phyloP scores from a whole-genome alignment of 768 basidiomycete genomes.

The Naganishia vishniacii region DNA sequence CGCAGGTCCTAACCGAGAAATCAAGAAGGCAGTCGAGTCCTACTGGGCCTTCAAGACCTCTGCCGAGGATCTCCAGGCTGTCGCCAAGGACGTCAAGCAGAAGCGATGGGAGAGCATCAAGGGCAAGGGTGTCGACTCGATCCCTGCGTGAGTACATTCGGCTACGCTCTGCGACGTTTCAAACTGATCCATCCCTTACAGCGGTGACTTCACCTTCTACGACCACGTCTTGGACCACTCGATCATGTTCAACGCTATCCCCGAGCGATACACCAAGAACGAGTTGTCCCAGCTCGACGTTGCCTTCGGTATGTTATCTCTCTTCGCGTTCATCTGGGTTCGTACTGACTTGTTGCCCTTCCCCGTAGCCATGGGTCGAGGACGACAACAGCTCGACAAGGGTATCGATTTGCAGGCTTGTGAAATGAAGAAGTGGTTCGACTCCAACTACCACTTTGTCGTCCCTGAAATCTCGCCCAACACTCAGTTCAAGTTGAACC shows the following conservation, averaged over 20 bases:
- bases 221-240: slow-evolving; percentile 98
- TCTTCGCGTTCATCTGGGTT: not conserved
- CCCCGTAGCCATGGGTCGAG: slow-evolving; percentile 86
- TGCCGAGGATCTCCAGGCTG: slow-evolving; percentile 79
- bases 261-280: slow-evolving; percentile 82
- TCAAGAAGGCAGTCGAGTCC: slow-evolving; percentile 96
- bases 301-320: slow-evolving; percentile 70
- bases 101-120: slow-evolving; percentile 81
- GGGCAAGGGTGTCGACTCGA: slow-evolving; percentile 74
- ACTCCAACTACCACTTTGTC: slow-evolving; percentile 98
- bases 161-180: too few species aligned
- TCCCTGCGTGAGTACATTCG: slow-evolving; percentile 68
- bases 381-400: slow-evolving; percentile 71
- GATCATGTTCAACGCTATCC: slow-evolving; percentile 91
- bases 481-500: slow-evolving; percentile 88
- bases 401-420: slow-evolving; percentile 93
- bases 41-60: slow-evolving; percentile 94
- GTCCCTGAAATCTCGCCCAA: slow-evolving; percentile 89
- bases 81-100: slow-evolving; percentile 80
- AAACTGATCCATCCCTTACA: slow-evolving; percentile 48
- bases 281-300: slow-evolving; percentile 83
- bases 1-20: slow-evolving; percentile 82
- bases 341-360: slow-evolving; percentile 7
- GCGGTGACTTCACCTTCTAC: slow-evolving; percentile 97
- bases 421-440: slow-evolving; percentile 99